Evolutionary conservation across 169 alveolate species (phyloP).

Genomic region (Eimeria zaria): DNA sequence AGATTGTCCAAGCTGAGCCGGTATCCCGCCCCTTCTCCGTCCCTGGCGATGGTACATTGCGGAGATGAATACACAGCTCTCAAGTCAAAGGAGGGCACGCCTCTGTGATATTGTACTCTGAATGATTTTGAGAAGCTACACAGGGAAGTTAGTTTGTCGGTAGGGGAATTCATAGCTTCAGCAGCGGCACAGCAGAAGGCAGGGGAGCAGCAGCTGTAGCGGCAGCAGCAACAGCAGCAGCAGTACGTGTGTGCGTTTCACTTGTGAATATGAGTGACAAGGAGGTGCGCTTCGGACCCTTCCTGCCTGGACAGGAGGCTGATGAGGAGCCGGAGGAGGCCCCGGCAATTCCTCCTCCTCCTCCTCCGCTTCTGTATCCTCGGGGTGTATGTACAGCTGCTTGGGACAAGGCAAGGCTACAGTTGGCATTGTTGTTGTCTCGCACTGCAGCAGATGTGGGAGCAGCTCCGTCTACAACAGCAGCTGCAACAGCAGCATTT

Average conservation of each 20-base stretch:
- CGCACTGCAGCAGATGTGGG: conserved; percentile 78
- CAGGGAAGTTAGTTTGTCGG: background rate
- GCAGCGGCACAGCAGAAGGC: background rate
- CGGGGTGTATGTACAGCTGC: conserved; percentile 65
- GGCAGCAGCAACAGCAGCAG: background rate
- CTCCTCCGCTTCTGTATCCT: conserved; percentile 68
- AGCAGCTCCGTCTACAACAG: conserved; percentile 44
- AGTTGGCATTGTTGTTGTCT: conserved; percentile 61
- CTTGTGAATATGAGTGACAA: background rate
- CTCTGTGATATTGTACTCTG: background rate
- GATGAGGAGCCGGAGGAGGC: background rate
- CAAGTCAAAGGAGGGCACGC: background rate
- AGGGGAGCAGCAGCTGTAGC: background rate
- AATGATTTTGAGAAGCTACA: background rate
- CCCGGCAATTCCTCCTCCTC: conserved; percentile 4
- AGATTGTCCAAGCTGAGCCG: background rate
- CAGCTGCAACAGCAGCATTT: conserved; percentile 78
- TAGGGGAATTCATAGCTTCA: background rate
- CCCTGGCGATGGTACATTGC: background rate
- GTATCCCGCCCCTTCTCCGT: background rate
- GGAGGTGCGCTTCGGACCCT: conserved; percentile 44
- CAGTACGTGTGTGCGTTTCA: too few species aligned
- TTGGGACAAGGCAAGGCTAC: conserved; percentile 82
- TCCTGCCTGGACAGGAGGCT: conserved; percentile 10
- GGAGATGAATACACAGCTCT: background rate